These are phyloP conservation scores for Moniliella sp. DNA, from an alignment of 1,284 basidiomycete species.

Conservation along the genomic window DNA sequence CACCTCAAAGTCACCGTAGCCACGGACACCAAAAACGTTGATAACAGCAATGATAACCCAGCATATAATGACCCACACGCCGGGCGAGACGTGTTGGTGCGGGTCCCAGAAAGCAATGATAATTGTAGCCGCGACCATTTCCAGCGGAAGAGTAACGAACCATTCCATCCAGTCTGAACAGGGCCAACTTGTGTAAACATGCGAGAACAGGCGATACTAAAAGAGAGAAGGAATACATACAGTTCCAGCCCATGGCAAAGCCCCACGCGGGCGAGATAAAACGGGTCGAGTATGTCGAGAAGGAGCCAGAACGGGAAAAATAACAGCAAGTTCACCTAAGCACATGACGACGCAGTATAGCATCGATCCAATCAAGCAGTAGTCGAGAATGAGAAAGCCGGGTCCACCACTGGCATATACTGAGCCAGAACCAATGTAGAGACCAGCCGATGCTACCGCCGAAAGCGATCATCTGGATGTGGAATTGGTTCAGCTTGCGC, in stretches of 20 bases:
- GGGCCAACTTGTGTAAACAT: no score
- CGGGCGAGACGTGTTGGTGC: slow-evolving; percentile 20
- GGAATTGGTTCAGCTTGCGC: slow-evolving; percentile 7
- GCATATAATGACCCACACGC: slow-evolving; percentile 8
- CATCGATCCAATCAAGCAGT: slow-evolving; percentile 17
- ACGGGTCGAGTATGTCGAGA: slow-evolving; percentile 17
- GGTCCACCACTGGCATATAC: slow-evolving; percentile 18
- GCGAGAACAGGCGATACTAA: no score
- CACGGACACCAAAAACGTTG: slow-evolving; percentile 38
- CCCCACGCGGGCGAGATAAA: slow-evolving; percentile 46
- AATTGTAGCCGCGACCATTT: slow-evolving; percentile 35
- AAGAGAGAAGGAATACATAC: no score
- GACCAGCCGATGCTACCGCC: slow-evolving; percentile 24
- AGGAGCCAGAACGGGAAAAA: slow-evolving; percentile 22
- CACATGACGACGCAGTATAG: slow-evolving; percentile 17
- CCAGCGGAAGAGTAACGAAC: slow-evolving; percentile 22
- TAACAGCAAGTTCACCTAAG: slow-evolving; percentile 19
- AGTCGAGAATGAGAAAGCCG: slow-evolving; percentile 16
- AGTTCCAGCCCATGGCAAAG: slow-evolving; percentile 40
- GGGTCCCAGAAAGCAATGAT: slow-evolving; percentile 28
- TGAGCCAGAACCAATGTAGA: slow-evolving; percentile 20
- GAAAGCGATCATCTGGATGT: slow-evolving; percentile 21
- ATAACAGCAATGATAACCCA: slow-evolving; percentile 17
- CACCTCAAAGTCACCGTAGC: slow-evolving; percentile 47
- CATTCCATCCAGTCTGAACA: no score